Percentiles rank a stretch among this genome's conserved stretches.
Conservation (phyloP, 2,329 filamentous ascomycete genomes). For the Cladophialophora carrionii region DNA sequence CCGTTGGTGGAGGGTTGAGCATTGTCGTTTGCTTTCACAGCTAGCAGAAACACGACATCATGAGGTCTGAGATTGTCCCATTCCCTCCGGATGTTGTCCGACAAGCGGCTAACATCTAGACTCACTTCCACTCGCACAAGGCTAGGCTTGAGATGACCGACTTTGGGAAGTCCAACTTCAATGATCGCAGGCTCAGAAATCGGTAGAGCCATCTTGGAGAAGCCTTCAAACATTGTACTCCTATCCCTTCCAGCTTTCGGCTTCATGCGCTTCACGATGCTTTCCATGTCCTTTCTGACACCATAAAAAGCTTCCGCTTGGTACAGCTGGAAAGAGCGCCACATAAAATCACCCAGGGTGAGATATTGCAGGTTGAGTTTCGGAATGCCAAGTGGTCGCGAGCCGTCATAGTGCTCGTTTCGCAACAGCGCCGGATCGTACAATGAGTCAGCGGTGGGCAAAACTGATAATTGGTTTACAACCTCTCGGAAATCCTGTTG, state of each 20-base stretch:
- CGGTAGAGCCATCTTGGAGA: slow-evolving; percentile 87
- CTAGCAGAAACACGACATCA: slow-evolving; percentile 86
- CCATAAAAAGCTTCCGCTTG: slow-evolving; percentile 91
- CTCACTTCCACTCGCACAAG: slow-evolving; percentile 83
- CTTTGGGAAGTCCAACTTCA: slow-evolving; percentile 78
- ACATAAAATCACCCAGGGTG: slow-evolving; percentile 93
- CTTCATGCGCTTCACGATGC: slow-evolving; percentile 75
- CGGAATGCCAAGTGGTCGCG: slow-evolving; percentile 82
- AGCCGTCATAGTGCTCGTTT: slow-evolving; percentile 86
- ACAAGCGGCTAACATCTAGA: slow-evolving; percentile 79
- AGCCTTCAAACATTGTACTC: slow-evolving; percentile 74
- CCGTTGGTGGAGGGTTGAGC: slow-evolving; percentile 60
- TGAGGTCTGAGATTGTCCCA: slow-evolving; percentile 88
- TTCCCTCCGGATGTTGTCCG: slow-evolving; percentile 74
- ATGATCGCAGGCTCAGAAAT: slow-evolving; percentile 84
- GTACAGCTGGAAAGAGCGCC: slow-evolving; percentile 87
- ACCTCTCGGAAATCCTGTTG: slow-evolving; percentile 80
- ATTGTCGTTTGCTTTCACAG: slow-evolving; percentile 63
- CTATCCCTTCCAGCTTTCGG: slow-evolving; percentile 68
- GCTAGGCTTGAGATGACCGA: slow-evolving; percentile 82
- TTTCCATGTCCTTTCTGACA: slow-evolving; percentile 87
- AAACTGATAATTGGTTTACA: slow-evolving; percentile 68
- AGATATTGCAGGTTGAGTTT: slow-evolving; percentile 96
- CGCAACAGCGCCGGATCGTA: slow-evolving; percentile 79
- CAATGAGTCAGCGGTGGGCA: slow-evolving; percentile 80